phyloP scores from a whole-genome alignment of 192 early-diverging fungal species.

The Backusella australiensis region DNA sequence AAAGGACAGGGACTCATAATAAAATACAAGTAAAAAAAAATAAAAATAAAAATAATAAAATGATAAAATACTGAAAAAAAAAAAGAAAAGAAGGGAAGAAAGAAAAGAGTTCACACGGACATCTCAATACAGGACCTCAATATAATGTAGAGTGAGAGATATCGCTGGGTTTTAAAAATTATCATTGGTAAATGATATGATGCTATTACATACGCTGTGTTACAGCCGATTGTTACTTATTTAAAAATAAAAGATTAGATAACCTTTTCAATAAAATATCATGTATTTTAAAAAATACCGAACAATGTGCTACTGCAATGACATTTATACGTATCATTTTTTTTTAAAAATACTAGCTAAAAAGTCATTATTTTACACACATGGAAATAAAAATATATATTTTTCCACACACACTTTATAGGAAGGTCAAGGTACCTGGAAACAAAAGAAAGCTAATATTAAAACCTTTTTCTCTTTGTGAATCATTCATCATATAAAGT shows the following conservation, averaged over 20 bases:
- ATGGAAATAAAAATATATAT: background rate
- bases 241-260: slow-evolving; percentile 7
- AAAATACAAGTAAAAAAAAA: background rate
- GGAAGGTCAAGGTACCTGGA: background rate
- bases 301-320: background rate
- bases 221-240: background rate
- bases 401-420: background rate
- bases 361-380: background rate
- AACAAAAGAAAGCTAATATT: background rate
- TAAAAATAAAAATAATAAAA: background rate
- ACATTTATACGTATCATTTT: background rate
- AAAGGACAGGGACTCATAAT: background rate
- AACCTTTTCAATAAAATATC: slow-evolving; percentile 5
- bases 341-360: slow-evolving; percentile 1
- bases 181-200: slow-evolving; percentile 2
- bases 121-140: background rate
- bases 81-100: background rate
- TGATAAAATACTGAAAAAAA: background rate
- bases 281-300: background rate
- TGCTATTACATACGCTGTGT: background rate
- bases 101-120: slow-evolving; percentile 6
- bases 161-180: background rate
- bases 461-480: background rate
- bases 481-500: background rate
- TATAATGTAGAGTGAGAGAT: background rate